Base-by-base conservation (phyloP, 2,329 filamentous ascomycete species). In the Hypoxylon sp. region DNA sequence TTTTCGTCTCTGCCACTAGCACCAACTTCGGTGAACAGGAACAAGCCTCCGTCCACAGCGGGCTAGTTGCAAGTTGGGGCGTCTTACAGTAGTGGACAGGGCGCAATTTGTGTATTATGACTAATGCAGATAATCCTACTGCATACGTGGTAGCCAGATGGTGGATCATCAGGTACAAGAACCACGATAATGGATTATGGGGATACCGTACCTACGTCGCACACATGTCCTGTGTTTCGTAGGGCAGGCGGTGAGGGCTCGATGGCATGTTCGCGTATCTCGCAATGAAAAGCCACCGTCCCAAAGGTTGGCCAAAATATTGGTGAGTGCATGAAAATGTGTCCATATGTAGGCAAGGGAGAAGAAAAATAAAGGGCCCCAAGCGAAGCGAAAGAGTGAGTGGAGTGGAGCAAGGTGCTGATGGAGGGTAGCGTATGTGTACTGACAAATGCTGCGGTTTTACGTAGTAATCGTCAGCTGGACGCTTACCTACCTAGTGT, bases 41-140 rank as follows among this genome's bases (percentile, higher is more conserved):
- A 53, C 34, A 41, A 41, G 46, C 45, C 58, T 38, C 38, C 38
- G 38, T 43, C 38, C 10, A 43, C 17, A 43, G 7, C 13, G 10
- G n/a, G 41, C 55, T 55, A 13, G 50, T 45, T 59, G 45, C 30
- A 23, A 36, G 38, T 57, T 45, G 30, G 17, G 23, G 30, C 34
- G 23, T 60, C 49, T 56, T 59, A 53, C 50, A 43, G 32, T 52
- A 67, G 56, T 36, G 46, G 56, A 25, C 58, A 62, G 63, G 63
- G 68, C 60, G 60, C 38, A 68, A 52, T 51, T 60, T 59, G 65
- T 61, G 62, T 60, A 45, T 46, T 51, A 68, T 64, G 60, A 64
- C 63, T 62, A 89, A 89, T 21, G 82, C 82, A 13, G 60, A 68
- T 68, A 66, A 67, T 68, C 55, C 32, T 60, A 45, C 57, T 61